phyloP scores from a whole-genome alignment of 2,329 filamentous ascomycete genomes.

The Stromatinia cepivora region DNA sequence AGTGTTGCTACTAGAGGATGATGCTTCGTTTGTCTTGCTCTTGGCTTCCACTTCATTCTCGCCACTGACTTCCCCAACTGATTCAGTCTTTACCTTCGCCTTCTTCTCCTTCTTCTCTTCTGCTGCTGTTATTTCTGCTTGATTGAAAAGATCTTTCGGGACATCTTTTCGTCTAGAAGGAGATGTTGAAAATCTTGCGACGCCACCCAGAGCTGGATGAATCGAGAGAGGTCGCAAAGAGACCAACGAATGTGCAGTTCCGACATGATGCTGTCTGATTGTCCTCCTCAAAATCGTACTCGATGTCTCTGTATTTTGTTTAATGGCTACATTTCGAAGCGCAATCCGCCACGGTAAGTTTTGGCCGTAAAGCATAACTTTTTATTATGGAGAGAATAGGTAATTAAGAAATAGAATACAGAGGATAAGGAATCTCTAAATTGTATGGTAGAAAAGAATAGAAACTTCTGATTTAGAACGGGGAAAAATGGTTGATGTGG shows the following conservation, averaged over 20 bases:
- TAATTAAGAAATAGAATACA: slow-evolving; percentile 11
- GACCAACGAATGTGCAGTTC: slow-evolving; percentile 62
- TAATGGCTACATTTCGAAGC: slow-evolving; percentile 38
- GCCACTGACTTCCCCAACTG: slow-evolving; percentile 44
- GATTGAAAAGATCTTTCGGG: slow-evolving; percentile 43
- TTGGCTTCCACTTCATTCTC: slow-evolving; percentile 47
- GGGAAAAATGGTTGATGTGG: slow-evolving; percentile 3
- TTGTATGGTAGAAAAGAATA: not conserved
- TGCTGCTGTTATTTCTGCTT: slow-evolving; percentile 45
- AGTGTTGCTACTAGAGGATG: slow-evolving; percentile 32
- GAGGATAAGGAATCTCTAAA: slow-evolving; percentile 1
- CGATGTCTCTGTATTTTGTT: slow-evolving; percentile 27
- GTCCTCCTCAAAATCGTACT: slow-evolving; percentile 32
- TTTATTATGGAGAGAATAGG: slow-evolving; percentile 9
- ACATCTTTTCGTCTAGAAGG: slow-evolving; percentile 52
- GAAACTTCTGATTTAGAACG: slow-evolving; percentile 1
- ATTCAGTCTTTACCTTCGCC: slow-evolving; percentile 40
- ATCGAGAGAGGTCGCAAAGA: slow-evolving; percentile 63
- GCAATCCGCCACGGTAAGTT: slow-evolving; percentile 65
- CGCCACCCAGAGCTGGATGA: slow-evolving; percentile 45
- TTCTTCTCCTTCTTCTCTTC: slow-evolving; percentile 42
- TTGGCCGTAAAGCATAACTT: slow-evolving; percentile 62
- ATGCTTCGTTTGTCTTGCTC: slow-evolving; percentile 33
- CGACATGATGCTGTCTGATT: slow-evolving; percentile 43
- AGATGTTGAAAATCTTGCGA: slow-evolving; percentile 49